Evolutionary conservation across 805 yeast species (phyloP).

Genomic region (Vanderwaltozyma tropicalis): DNA sequence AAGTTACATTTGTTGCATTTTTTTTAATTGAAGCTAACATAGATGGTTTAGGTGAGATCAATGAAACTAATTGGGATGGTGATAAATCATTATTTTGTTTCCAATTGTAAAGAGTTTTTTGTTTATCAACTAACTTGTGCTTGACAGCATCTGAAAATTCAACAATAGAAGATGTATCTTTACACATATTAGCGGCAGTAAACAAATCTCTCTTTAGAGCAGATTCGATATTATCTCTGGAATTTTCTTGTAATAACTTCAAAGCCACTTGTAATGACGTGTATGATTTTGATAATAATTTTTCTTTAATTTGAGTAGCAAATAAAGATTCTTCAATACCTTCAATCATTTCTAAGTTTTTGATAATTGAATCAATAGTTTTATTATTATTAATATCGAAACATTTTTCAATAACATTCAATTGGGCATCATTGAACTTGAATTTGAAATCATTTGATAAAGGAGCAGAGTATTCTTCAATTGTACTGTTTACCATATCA

Average conservation of each 20-base stretch:
- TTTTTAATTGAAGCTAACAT: conserved; percentile 25
- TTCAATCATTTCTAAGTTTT: conserved; percentile 40
- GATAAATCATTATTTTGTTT: conserved; percentile 27
- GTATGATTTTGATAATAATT: conserved; percentile 58
- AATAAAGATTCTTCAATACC: conserved; percentile 50
- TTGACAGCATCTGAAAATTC: conserved; percentile 66
- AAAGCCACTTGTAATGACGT: conserved; percentile 67
- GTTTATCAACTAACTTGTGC: conserved; percentile 52
- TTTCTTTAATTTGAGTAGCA: conserved; percentile 47
- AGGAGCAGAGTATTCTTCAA: conserved; percentile 69
- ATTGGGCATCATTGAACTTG: conserved; percentile 44
- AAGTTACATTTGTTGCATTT: conserved; percentile 28
- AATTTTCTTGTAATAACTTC: conserved; percentile 55
- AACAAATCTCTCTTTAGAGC: conserved; percentile 65
- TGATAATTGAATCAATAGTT: conserved; percentile 42
- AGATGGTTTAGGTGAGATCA: conserved; percentile 26
- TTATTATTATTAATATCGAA: conserved; percentile 41
- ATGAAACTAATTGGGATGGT: conserved; percentile 11
- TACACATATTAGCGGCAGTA: conserved; percentile 67
- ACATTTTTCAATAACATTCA: conserved; percentile 56
- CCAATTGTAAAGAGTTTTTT: conserved; percentile 41
- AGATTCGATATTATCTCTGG: conserved; percentile 44
- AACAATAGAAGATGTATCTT: conserved; percentile 27
- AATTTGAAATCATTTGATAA: conserved; percentile 54
- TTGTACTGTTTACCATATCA: conserved; percentile 51